Percentiles rank a stretch among this genome's conserved stretches.
phyloP scores from a whole-genome alignment of 306 rosid species.

The Prunus mume region DNA sequence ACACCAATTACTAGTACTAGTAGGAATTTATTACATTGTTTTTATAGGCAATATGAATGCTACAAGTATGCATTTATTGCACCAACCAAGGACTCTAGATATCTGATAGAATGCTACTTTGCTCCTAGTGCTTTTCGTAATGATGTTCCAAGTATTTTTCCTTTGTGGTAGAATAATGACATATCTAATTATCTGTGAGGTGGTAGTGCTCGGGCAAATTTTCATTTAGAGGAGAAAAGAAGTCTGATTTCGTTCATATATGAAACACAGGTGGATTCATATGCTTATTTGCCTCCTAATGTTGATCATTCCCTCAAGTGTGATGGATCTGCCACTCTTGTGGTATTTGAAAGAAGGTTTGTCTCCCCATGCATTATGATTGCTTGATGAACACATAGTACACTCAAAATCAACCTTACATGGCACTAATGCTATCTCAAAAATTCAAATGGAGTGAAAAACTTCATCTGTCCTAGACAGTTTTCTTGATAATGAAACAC shows the following conservation, averaged over 20 bases:
- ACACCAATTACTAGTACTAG: not conserved
- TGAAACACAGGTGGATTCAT: slow-evolving; percentile 73
- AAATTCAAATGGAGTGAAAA: slow-evolving; percentile 14
- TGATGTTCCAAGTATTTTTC: not conserved
- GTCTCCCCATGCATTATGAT: slow-evolving; percentile 20
- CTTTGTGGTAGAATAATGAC: not conserved
- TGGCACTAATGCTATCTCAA: slow-evolving; percentile 6
- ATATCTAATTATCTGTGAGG: not conserved
- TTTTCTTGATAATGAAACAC: slow-evolving; percentile 18
- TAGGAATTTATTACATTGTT: not conserved
- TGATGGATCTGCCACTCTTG: slow-evolving; percentile 59
- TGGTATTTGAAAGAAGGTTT: slow-evolving; percentile 86
- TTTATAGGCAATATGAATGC: not conserved
- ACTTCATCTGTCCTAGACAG: slow-evolving; percentile 15
- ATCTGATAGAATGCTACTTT: not conserved
- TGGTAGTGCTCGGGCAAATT: not conserved
- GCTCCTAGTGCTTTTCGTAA: not conserved
- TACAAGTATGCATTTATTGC: not conserved
- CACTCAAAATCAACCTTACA: not conserved
- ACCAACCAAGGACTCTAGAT: not conserved
- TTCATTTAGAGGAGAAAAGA: not conserved
- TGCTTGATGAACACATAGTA: slow-evolving; percentile 16
- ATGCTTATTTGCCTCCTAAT: slow-evolving; percentile 79
- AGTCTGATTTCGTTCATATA: slow-evolving; percentile 21
- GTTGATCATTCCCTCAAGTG: slow-evolving; percentile 61